Base-by-base conservation (phyloP, 768 basidiomycete species). In the Daedalea quercina region DNA sequence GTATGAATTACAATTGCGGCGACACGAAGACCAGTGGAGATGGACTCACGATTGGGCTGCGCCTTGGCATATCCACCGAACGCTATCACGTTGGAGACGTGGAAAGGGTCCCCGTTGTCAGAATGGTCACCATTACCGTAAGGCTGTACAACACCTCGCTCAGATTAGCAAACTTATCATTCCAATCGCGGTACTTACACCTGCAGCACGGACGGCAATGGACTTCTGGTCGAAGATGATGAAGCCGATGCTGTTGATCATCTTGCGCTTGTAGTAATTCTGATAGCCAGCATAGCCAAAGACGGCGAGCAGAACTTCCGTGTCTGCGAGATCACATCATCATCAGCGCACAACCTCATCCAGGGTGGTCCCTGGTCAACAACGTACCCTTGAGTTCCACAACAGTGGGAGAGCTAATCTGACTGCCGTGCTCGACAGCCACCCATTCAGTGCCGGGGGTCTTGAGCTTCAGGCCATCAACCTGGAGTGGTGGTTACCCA, bases 281-380 rank as follows among this genome's bases (percentile, higher is more conserved):
- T 54, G 53, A 15, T 28, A 34, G 28, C 53, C 53, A 13, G 53
- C 53, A 7, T 47, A 47, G 4, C 53, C 53, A 33, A 34, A 54
- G 12, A 54, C 53, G 15, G 26, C 37, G 20, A 44, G 44, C 19
- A 44, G 13, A 22, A 44, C 15, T 25, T 44, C 44, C 11, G 9
- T 22, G 24, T 9, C 44, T 44, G 44, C 20, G 24, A 8, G 15
- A 7, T 4, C 41, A 24, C 9, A 20, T 9, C 15, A 20, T 43
- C 42, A 44, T 20, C 19, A 25, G 24, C 44, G 3, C 3, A 19
- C 24, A 7, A 44, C 13, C 9, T 8, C 24, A 44, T 7, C 13
- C 3, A 25, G 3, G 19, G 19, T 17, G 15, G 22, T 43, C 9
- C 22, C 4, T 11, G 28, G 6, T 31, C 28, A 11, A 31, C 19